Conservation (phyloP, 2,329 filamentous ascomycete genomes). For the Coccinonectria pachysandricola region DNA sequence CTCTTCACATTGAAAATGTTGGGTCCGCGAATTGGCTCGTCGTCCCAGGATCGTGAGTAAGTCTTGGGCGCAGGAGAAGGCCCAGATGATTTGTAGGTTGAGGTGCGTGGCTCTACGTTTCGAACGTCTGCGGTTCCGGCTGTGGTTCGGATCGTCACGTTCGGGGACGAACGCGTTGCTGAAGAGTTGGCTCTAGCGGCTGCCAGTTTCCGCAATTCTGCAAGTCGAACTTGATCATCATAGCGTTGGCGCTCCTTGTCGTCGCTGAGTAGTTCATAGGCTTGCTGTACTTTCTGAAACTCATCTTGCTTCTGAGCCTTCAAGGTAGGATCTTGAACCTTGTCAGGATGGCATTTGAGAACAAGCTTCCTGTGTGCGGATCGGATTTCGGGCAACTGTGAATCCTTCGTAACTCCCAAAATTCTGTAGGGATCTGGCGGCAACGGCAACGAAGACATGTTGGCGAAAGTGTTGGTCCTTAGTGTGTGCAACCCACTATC, state of each 20-base stretch:
- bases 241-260: slow-evolving; percentile 63
- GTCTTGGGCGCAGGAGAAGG: slow-evolving; percentile 22
- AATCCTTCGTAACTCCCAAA: slow-evolving; percentile 64
- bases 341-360: slow-evolving; percentile 84
- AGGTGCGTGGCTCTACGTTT: slow-evolving; percentile 38
- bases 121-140: too few species aligned
- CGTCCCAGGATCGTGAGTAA: slow-evolving; percentile 34
- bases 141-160: slow-evolving; percentile 28
- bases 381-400: slow-evolving; percentile 62
- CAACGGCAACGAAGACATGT: slow-evolving; percentile 35
- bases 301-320: slow-evolving; percentile 74
- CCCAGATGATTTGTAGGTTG: slow-evolving; percentile 27
- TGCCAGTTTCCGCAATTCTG: slow-evolving; percentile 50
- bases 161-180: slow-evolving; percentile 31
- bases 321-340: slow-evolving; percentile 66
- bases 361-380: slow-evolving; percentile 76
- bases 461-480: slow-evolving; percentile 9
- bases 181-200: slow-evolving; percentile 33
- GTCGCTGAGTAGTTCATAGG: slow-evolving; percentile 83
- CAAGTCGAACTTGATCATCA: slow-evolving; percentile 62
- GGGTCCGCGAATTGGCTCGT: slow-evolving; percentile 26
- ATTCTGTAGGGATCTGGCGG: slow-evolving; percentile 69
- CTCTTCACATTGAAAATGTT: slow-evolving; percentile 38
- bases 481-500: slow-evolving; percentile 6
- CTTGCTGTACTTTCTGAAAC: slow-evolving; percentile 86